Conservation (phyloP, 345 rosid genomes). For the Ceriops tagal region DNA sequence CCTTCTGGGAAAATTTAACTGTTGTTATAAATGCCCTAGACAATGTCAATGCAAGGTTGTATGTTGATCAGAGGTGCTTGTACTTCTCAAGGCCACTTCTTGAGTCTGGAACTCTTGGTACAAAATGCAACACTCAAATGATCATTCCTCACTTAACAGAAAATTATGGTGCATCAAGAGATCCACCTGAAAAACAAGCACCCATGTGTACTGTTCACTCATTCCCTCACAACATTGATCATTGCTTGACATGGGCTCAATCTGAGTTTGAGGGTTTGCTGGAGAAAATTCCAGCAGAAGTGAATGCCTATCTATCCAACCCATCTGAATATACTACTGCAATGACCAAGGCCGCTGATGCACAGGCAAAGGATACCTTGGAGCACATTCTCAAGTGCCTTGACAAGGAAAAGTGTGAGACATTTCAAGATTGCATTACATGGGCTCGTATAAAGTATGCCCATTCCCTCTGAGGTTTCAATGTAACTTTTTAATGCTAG, state of each 20-base stretch:
- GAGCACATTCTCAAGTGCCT: conserved; percentile 89
- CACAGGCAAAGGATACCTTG: conserved; percentile 91
- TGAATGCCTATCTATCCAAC: conserved; percentile 78
- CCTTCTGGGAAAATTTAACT: conserved; percentile 86
- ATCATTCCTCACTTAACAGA: conserved; percentile 96
- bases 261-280: conserved; percentile 98
- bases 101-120: conserved; percentile 98
- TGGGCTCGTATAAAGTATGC: conserved; percentile 92
- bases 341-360: conserved; percentile 84
- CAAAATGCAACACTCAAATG: conserved; percentile 98
- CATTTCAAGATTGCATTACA: conserved; percentile 84
- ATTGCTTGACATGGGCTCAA: conserved; percentile 98
- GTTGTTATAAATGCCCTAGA: conserved; percentile 88
- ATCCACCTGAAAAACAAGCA: conserved; percentile 99
- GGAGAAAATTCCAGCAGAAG: conserved; percentile 98
- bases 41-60: conserved; percentile 93
- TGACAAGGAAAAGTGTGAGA: conserved; percentile 76
- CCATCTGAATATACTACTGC: conserved; percentile 66
- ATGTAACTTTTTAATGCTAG: not conserved
- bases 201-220: conserved; percentile 99
- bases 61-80: conserved; percentile 94
- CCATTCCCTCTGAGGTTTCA: conserved; percentile 7
- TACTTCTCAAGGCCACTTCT: conserved; percentile 99
- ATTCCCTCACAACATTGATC: conserved; percentile 98
- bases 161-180: conserved; percentile 98